These are phyloP conservation scores for Casaregolazyma lundiana DNA, from an alignment of 1,139 yeast genomes.

Conservation along the genomic window DNA sequence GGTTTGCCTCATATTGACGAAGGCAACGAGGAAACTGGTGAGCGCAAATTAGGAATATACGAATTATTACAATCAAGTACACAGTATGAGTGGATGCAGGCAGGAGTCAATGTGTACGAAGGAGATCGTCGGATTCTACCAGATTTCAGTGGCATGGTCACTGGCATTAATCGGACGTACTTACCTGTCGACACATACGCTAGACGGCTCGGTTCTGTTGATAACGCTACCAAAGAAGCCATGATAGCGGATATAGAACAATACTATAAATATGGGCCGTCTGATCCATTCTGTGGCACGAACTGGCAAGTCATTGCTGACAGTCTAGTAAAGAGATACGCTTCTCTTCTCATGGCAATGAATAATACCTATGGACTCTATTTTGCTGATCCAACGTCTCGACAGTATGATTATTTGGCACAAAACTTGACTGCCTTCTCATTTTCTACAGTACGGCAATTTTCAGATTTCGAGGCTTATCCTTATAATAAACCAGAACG, in stretches of 20 bases:
- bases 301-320: conserved; percentile 50
- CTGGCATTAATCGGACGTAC: conserved; percentile 46
- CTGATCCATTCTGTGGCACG: conserved; percentile 39
- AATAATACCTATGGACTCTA: conserved; percentile 32
- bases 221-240: conserved; percentile 33
- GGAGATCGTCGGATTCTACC: conserved; percentile 45
- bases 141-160: conserved; percentile 48
- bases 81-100: conserved; percentile 13
- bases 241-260: conserved; percentile 36
- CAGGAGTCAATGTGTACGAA: conserved; percentile 42
- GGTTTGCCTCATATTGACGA: conserved; percentile 32
- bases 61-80: neutral
- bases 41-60: neutral
- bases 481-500: too few relatives aligned
- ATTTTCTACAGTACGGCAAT: conserved; percentile 41
- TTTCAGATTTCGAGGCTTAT: conserved; percentile 20
- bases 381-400: conserved; percentile 10
- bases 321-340: conserved; percentile 45
- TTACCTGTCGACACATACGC: conserved; percentile 43
- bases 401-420: conserved; percentile 14
- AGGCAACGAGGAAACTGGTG: conserved; percentile 3
- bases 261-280: conserved; percentile 23
- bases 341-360: conserved; percentile 41
- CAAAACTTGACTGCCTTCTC: conserved; percentile 37
- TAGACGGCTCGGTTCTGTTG: conserved; percentile 42